Evolutionary conservation across 305 asterid genomes (phyloP).

Genomic region (Fraxinus greggii): DNA sequence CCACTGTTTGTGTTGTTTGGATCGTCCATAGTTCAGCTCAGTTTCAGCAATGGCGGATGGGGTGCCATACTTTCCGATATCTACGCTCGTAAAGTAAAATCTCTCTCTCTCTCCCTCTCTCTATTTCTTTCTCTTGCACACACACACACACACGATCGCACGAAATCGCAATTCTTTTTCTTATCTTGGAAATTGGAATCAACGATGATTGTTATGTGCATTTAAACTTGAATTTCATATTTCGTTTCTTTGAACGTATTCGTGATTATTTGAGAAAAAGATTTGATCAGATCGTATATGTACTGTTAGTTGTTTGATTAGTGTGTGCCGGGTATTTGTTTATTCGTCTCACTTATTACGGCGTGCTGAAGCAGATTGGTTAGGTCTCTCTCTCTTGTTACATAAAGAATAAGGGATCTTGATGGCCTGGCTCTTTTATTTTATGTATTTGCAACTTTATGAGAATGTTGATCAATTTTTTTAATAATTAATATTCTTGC

Average conservation of each 20-base stretch:
- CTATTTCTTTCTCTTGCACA: background rate
- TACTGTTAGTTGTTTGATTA: background rate
- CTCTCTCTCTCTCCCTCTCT: background rate
- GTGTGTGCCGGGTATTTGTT: background rate
- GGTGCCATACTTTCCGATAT: slow-evolving; percentile 89
- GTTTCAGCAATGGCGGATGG: slow-evolving; percentile 98
- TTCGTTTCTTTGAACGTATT: background rate
- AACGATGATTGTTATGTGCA: background rate
- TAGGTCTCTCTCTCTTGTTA: background rate
- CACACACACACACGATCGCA: background rate
- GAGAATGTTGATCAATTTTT: background rate
- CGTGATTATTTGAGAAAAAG: background rate
- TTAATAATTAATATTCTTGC: background rate
- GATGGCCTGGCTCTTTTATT: background rate
- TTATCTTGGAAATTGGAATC: background rate
- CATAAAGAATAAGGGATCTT: background rate
- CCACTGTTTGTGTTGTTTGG: slow-evolving; percentile 89
- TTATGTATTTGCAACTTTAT: background rate
- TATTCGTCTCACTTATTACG: background rate
- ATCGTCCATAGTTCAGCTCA: slow-evolving; percentile 86
- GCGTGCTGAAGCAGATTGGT: background rate
- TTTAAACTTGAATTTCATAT: background rate
- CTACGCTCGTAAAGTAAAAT: slow-evolving; percentile 81
- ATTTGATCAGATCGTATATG: background rate
- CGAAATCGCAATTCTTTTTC: background rate